Base-by-base conservation (phyloP, 495 filamentous ascomycete genomes). In the Lichenothelia convexa region DNA sequence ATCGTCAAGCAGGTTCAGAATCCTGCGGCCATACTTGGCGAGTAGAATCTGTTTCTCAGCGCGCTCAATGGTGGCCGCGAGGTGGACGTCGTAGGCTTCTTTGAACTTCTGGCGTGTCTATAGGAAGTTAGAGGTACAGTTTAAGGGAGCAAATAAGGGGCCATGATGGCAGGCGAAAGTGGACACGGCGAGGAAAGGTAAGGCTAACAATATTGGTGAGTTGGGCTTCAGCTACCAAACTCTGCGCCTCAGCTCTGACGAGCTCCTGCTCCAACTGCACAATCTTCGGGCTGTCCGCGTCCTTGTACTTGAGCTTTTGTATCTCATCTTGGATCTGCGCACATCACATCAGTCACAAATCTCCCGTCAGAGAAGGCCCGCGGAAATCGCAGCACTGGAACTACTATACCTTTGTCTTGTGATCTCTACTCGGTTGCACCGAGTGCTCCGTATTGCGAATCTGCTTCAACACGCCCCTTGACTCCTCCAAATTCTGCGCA, bases 41-140 rank as follows among this genome's bases (percentile, higher is more conserved):
- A 97, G 71, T 38, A 97, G 78, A 42, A 79, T 78, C 57, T 94
- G 87, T 63, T 95, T 95, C 59, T 95, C 89, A 8, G 83, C 83
- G 30, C 87, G 80, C 61, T 95, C 89, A 46, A 95, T 84, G 9
- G 80, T 76, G 22, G 83, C 86, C 7, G 78, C 71, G 41, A 86
- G 74, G 45, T 94, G 84, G 36, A 78, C 54, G 44, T 83, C 80
- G 54, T 83, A 93, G 27, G 89, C 84, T 60, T 92, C 80, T 56
- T 91, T 93, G 46, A 95, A 63, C 57, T 93, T 95, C 48, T 80
- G 75, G 32, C 89, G 73, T 9, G 89, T 95, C 45, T 57, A 29
- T 20, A 15, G 26, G 26, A 26, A 20, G 29, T 24, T 32, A 40
- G 34, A 44, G 49, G 24, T 8, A 13, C 24, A 8, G 24, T 13